A percentile compares a stretch with the other conserved stretches of the same genome.
These are phyloP conservation scores for Ananas comosus DNA, from an alignment of 176 grass and related monocot genomes.

Conservation along the genomic window DNA sequence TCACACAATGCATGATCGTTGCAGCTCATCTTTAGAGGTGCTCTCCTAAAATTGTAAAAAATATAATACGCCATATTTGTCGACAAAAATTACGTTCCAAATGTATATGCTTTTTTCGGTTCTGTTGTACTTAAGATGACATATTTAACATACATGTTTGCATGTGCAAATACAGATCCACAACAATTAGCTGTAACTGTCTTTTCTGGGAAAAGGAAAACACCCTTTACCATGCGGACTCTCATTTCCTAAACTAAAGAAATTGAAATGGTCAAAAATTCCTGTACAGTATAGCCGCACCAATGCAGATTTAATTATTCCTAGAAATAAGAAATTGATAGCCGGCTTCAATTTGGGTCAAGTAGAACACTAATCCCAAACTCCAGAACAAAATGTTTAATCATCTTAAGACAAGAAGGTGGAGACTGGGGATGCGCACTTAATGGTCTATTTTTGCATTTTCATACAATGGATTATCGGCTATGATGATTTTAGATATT, in stretches of 20 bases:
- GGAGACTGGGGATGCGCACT: neutral
- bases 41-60: slow-evolving; percentile 2
- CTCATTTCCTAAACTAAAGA: neutral
- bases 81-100: neutral
- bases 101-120: neutral
- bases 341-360: neutral
- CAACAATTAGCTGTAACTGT: neutral
- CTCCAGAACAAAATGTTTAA: neutral
- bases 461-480: too few species aligned
- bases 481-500: too few species aligned
- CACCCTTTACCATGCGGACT: neutral
- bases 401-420: neutral
- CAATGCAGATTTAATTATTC: neutral
- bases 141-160: neutral
- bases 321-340: neutral
- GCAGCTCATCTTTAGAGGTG: slow-evolving; percentile 85
- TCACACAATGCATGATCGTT: slow-evolving; percentile 78
- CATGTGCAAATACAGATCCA: neutral
- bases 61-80: neutral
- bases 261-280: neutral
- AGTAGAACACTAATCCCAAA: neutral
- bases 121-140: neutral
- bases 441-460: too few species aligned
- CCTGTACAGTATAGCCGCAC: neutral
- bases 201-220: neutral